Percentiles rank a stretch among this genome's conserved stretches.
phyloP scores from a whole-genome alignment of 495 filamentous ascomycete genomes.

The Penicillium argentinense region DNA sequence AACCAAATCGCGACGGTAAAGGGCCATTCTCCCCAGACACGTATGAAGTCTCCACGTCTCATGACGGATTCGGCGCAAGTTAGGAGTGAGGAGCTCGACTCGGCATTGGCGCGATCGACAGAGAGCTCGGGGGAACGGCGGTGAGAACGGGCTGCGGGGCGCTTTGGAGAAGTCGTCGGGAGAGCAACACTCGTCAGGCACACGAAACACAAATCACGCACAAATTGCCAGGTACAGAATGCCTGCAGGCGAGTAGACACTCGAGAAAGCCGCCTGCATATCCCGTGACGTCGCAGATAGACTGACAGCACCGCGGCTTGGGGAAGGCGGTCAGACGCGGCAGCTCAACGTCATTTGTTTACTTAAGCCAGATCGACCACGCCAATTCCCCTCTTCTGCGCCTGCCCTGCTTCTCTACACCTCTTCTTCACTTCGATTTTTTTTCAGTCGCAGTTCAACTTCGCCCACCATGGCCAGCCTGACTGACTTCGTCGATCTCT shows the following conservation, averaged over 20 bases:
- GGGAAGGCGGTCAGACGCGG: background rate
- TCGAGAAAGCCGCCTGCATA: conserved; percentile 3
- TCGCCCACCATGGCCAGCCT: conserved; percentile 35
- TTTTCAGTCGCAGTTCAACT: background rate
- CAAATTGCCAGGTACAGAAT: too few relatives aligned
- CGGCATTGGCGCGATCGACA: conserved; percentile 10
- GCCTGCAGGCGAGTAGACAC: too few relatives aligned
- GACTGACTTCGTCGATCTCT: conserved; percentile 46
- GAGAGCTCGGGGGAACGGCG: background rate
- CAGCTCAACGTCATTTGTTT: conserved; percentile 31
- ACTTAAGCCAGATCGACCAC: conserved; percentile 25
- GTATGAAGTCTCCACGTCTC: conserved; percentile 26
- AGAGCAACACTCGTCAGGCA: background rate
- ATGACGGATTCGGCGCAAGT: conserved; percentile 32
- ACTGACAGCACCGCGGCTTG: background rate
- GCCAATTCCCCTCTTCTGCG: conserved; percentile 1
- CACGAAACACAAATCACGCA: too few relatives aligned
- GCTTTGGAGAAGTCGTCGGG: background rate
- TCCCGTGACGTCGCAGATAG: conserved; percentile 21
- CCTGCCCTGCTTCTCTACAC: conserved; percentile 8
- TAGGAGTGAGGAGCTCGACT: conserved; percentile 18
- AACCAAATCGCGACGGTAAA: conserved; percentile 72
- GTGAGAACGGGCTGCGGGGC: background rate
- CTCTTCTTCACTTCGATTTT: conserved; percentile 10
- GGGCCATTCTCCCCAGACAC: conserved; percentile 62